These are phyloP conservation scores for Litsea cubeba DNA, from an alignment of 164 flowering plant genomes.

Conservation along the genomic window DNA sequence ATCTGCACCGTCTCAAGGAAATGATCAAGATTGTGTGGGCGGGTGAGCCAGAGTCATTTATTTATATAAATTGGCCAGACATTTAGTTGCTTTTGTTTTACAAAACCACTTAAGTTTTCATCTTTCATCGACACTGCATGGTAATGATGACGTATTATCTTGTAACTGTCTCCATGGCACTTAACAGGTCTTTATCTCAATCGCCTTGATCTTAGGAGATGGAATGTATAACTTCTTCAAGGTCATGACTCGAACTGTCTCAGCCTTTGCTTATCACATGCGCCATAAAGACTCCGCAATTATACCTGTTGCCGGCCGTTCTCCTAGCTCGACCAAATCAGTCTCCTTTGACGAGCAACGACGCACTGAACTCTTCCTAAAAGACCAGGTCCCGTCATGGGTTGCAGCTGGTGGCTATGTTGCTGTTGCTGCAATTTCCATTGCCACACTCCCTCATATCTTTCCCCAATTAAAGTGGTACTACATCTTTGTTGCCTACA, in stretches of 20 bases:
- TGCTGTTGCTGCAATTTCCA: constrained; percentile 34
- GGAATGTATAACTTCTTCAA: constrained; percentile 36
- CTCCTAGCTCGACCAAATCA: not conserved
- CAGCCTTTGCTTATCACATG: constrained; percentile 13
- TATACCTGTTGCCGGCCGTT: constrained; percentile 1
- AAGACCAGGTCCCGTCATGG: constrained; percentile 50
- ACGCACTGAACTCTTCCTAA: constrained; percentile 35
- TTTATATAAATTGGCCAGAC: not conserved
- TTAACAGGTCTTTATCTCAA: constrained; percentile 32
- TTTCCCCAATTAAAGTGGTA: constrained; percentile 56
- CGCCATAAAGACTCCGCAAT: not conserved
- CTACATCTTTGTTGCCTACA: constrained; percentile 36
- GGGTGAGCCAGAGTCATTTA: not conserved
- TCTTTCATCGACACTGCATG: not conserved
- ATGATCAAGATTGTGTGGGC: not conserved
- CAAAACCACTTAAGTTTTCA: not conserved
- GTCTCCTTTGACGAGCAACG: constrained; percentile 31
- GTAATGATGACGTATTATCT: not conserved
- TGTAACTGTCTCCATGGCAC: not conserved
- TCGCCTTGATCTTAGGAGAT: constrained; percentile 34
- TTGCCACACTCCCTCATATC: constrained; percentile 33
- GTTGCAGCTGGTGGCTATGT: constrained; percentile 41
- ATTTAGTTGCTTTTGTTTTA: not conserved
- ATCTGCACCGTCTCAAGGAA: too few relatives aligned
- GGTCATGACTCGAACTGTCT: constrained; percentile 18